Evolutionary conservation across 805 yeast species (phyloP).

Genomic region (Cyberlindnera mycetangii): DNA sequence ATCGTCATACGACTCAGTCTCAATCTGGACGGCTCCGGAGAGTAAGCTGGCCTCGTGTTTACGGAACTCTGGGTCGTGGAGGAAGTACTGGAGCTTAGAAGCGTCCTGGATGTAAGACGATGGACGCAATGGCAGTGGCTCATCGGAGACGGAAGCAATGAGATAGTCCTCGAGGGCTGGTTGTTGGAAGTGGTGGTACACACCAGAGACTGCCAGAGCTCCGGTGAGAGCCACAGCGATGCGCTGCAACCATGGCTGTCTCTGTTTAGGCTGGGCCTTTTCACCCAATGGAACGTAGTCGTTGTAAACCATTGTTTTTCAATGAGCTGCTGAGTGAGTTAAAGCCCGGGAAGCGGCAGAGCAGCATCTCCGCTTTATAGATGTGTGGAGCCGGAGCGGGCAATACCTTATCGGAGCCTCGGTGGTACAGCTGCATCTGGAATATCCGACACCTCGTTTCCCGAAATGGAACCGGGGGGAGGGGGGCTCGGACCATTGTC

Average conservation of each 20-base stretch:
- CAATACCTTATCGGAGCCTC: neutral
- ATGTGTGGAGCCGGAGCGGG: neutral
- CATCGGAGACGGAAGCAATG: neutral
- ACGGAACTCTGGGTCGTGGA: constrained; percentile 14
- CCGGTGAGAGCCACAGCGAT: constrained; percentile 9
- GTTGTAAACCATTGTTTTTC: neutral
- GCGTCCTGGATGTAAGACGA: constrained; percentile 11
- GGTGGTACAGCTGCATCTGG: neutral
- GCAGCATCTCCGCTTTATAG: neutral
- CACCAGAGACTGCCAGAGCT: constrained; percentile 9
- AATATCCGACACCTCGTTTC: neutral
- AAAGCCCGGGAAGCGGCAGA: neutral
- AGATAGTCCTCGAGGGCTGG: neutral
- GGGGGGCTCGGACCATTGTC: no score
- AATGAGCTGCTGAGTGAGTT: neutral
- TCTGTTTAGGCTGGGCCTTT: neutral
- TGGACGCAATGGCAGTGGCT: constrained; percentile 11
- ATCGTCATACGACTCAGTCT: constrained; percentile 19
- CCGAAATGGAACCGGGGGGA: neutral
- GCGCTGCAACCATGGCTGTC: constrained; percentile 11
- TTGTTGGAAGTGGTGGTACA: constrained; percentile 1
- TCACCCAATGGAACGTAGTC: constrained; percentile 9
- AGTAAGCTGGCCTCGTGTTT: constrained; percentile 8
- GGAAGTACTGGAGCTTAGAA: constrained; percentile 15
- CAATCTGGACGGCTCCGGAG: constrained; percentile 18